Base-by-base conservation (phyloP, 306 rosid genomes). In the Gastrolobium villosum region DNA sequence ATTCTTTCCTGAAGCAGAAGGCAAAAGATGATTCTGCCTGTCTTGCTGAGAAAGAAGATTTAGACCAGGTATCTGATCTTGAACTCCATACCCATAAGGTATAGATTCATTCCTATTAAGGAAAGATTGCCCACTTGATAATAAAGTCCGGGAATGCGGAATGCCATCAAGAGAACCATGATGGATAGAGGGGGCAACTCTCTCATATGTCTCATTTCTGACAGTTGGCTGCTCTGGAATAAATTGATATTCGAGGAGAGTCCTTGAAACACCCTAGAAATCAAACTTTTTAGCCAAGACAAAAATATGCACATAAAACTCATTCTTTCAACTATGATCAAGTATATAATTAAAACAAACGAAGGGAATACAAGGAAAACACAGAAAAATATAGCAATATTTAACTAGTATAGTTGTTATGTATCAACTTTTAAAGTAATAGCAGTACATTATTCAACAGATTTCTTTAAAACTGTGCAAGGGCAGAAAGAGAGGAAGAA, bases 151-250 rank as follows among this genome's bases (percentile, higher is more conserved):
- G 35, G 86, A 43, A 84, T 72, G 78, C 36, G 83, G 83, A 69
- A 50, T 66, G 54, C 83, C 84, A 14, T 79, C 85, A 49, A 85
- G 83, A 40, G 90, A 85, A 78, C 83, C 84, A 78, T 79, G 76
- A 62, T 80, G 84, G 75, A 76, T 75, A 67, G 94, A 72, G 46
- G 83, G 64, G 75, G 83, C 44, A 66, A 76, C 81, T 65, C 85
- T 81, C 59, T 86, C 93, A 75, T 81, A 77, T 30, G 82, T 35
- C 36, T 90, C 97, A 46, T 65, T 70, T 82, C 83, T 88, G 72
- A 84, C 89, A 80, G 90, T 86, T 70, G 95, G 95, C 75, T 86
- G 88, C 86, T 88, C 93, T 5, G 94, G 95, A 82, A 92, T 89
- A 84, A 92, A 92, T 76, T 92, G 88, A 75, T 92, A 92, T 76